A percentile compares a stretch with the other conserved stretches of the same genome.
These are phyloP conservation scores for Lophium mytilinum DNA, from an alignment of 495 filamentous ascomycete genomes.

Conservation along the genomic window DNA sequence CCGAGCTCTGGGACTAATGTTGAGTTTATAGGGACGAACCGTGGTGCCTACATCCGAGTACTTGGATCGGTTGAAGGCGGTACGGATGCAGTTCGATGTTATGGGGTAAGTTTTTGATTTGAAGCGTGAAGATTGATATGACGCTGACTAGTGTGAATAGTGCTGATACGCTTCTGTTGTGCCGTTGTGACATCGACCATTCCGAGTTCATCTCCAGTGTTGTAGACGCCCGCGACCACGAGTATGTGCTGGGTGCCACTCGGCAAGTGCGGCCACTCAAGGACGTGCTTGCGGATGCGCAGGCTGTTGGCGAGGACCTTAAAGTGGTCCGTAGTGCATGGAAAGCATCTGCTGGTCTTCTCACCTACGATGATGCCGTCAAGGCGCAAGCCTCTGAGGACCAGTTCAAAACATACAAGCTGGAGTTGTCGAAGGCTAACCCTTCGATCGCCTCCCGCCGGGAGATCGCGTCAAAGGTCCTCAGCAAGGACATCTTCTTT, in stretches of 20 bases:
- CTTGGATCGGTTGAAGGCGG: constrained; percentile 19
- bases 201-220: constrained; percentile 25
- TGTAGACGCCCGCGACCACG: constrained; percentile 20
- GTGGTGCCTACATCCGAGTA: constrained; percentile 26
- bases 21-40: constrained; percentile 4
- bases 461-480: not conserved
- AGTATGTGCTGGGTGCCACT: constrained; percentile 23
- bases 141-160: not conserved
- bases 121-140: too few species aligned
- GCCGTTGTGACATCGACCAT: constrained; percentile 26
- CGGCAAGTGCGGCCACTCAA: constrained; percentile 8
- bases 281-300: not conserved
- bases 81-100: constrained; percentile 26
- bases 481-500: constrained; percentile 21
- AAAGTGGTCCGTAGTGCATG: constrained; percentile 2
- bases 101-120: constrained; percentile 3
- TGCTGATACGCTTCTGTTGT: constrained; percentile 22
- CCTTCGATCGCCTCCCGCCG: constrained; percentile 1
- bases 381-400: constrained; percentile 10
- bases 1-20: too few species aligned
- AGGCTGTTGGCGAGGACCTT: not conserved
- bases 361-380: constrained; percentile 22
- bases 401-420: constrained; percentile 14
- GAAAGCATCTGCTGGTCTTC: constrained; percentile 16
- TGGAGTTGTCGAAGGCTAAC: constrained; percentile 1